Evolutionary conservation across 2,329 filamentous ascomycete genomes (phyloP), one percentile per base, ranked within the genome.

Genomic region (Plenodomus lindquistii): DNA sequence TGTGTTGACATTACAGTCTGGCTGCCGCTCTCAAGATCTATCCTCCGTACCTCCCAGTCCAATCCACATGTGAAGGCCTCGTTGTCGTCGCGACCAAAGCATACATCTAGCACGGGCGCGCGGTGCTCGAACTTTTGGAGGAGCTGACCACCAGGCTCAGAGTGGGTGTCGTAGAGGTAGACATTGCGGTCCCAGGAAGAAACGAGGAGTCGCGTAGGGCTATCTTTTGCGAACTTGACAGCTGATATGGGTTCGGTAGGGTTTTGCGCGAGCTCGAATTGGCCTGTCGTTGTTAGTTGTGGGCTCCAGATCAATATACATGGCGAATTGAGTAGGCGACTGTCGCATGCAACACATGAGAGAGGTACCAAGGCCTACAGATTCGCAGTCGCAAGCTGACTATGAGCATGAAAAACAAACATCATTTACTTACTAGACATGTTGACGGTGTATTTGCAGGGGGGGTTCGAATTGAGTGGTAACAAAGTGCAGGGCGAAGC

Each of bases 111-210:
- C 8, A 99, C 88, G 0, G 94, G 91, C 7, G 90, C 90, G 52
- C 86, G 84, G 71, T 94, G 88, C 71, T 91, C 86, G 65, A 87
- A 91, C 57, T 86, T 89, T 57, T 84, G 82, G 24, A 92, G 66
- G 22, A 95, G 79, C 45, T 81, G 82, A 6, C 85, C 86, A 19
- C 81, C 82, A 31, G 82, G 79, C 55, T 81, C 66, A 24, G 67
- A 79, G 42, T 81, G 81, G 50, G 87, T 82, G 67, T 96, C 89
- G 79, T 97, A 97, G 43, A 93, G 80, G 74, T 97, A 96, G 46
- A 96, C 85, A 70, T 90, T 85, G 73, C 86, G 90, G 75, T 97
- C 93, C 94, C 94, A 99, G 46, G 91, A 96, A 10, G 92, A 88
- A 62, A 93, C 92, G n/a, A 95, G 83, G 31, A 99, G 81, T 61